Evolutionary conservation across 169 alveolate species (phyloP), one percentile per base, ranked within the genome.

Genomic region (Eimeria brunetti): DNA sequence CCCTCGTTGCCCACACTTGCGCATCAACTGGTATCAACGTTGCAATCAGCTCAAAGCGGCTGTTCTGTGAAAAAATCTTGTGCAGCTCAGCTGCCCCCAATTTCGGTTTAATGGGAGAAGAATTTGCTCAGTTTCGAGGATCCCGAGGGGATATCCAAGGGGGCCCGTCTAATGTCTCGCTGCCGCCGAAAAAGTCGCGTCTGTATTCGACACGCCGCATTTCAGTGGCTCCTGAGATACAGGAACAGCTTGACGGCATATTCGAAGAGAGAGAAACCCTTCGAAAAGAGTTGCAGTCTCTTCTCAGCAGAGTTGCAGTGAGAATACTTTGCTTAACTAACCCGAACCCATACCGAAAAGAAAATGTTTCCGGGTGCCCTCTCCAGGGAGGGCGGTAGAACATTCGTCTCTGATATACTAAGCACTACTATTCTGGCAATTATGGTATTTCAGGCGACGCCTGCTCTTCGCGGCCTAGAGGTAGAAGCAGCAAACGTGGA

Each of bases 261-360:
- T 20, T 86, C 22, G 62, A 51, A 6, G 83, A 64, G 64, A 86
- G n/a, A 41, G 53, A 86, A 64, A 46, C 18, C 33, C 49, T 86
- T n/a, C 67, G 64, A 46, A 49, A 49, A 44, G 83, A 86, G 38
- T 14, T 86, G 44, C 60, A 60, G 33, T 64, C 93, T 60, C 75
- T 86, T n/a, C 62, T 86, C 62, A 27, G 75, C 62, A 60, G 93
- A 60, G 64, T 64, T 41, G 62, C 93, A 41, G 93, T 86, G 83
- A 86, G 93, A n/a, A 46, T 60, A 33, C 24, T 38, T 56, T 30
- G 75, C 69, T 27, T 33, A 5, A 36, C 16, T 46, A 30, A 24
- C 44, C 41, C 0, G 38, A 80, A 49, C 53, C 62, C 36, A 0
- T 80, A 4, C 14, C 38, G 56, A 80, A 44, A 46, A 38, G 30